phyloP scores from a whole-genome alignment of 495 filamentous ascomycete genomes.

The Penicillium bialowiezense region DNA sequence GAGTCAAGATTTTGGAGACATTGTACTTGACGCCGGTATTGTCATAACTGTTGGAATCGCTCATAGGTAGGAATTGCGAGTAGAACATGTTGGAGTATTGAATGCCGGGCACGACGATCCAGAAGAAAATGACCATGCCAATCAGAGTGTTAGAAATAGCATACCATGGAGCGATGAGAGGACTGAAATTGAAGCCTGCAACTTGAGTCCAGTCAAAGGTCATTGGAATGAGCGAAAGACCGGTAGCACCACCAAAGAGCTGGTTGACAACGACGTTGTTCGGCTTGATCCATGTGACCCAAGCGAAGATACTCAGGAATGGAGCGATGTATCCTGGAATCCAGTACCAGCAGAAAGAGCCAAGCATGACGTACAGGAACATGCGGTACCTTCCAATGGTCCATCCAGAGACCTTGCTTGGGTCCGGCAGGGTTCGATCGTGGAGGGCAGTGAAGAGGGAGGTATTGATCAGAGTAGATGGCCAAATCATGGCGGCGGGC shows the following conservation, averaged over 20 bases:
- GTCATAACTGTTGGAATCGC: conserved; percentile 54
- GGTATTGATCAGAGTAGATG: conserved; percentile 59
- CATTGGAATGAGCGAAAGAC: conserved; percentile 58
- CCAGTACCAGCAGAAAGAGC: conserved; percentile 62
- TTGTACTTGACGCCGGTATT: conserved; percentile 53
- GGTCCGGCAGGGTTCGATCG: conserved; percentile 57
- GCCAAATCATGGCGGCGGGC: conserved; percentile 73
- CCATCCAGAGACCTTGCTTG: conserved; percentile 60
- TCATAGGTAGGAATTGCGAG: conserved; percentile 53
- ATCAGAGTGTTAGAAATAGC: conserved; percentile 58
- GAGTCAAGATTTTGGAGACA: conserved; percentile 50
- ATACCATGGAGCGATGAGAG: conserved; percentile 68
- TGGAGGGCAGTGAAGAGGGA: conserved; percentile 71
- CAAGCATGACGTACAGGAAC: conserved; percentile 59
- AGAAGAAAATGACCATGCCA: conserved; percentile 52
- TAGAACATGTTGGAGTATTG: conserved; percentile 53
- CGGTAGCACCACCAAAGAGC: conserved; percentile 59
- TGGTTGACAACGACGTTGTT: conserved; percentile 51
- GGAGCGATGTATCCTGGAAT: conserved; percentile 49
- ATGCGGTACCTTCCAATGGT: conserved; percentile 60
- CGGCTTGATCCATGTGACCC: conserved; percentile 50
- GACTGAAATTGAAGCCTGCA: conserved; percentile 62
- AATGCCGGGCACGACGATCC: conserved; percentile 50
- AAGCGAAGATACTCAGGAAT: conserved; percentile 47
- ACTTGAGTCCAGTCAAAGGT: conserved; percentile 71